A percentile compares a stretch with the other conserved stretches of the same genome.
phyloP scores from a whole-genome alignment of 192 early-diverging fungal genomes.

The Coemansia sp. region DNA sequence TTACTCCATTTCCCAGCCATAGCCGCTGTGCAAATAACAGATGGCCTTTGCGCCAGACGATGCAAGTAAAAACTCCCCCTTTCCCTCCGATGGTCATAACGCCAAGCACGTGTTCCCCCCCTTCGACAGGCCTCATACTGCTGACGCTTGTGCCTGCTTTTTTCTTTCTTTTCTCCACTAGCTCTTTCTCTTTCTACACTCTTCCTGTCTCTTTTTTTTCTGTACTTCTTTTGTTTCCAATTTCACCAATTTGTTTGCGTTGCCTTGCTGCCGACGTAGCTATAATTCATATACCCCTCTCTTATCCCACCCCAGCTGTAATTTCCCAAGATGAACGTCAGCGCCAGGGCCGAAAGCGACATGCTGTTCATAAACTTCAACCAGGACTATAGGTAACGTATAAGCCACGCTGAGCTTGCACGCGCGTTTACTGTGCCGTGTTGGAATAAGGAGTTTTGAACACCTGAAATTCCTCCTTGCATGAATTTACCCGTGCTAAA shows the following conservation, averaged over 20 bases:
- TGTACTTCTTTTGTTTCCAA: slow-evolving; percentile 6
- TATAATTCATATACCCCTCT: background rate
- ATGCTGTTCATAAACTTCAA: slow-evolving; percentile 81
- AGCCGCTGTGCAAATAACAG: background rate
- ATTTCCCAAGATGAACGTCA: slow-evolving; percentile 62
- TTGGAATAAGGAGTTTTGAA: too few relatives aligned
- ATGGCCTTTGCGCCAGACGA: too few relatives aligned
- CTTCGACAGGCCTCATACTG: too few relatives aligned
- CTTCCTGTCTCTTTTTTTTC: background rate
- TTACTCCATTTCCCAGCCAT: slow-evolving; percentile 1
- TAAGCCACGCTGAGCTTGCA: background rate
- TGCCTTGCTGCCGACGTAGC: slow-evolving; percentile 8
- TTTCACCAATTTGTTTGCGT: background rate
- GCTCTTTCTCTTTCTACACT: background rate
- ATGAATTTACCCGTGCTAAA: background rate
- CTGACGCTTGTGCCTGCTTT: background rate
- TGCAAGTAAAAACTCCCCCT: too few relatives aligned
- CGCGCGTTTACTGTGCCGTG: too few relatives aligned
- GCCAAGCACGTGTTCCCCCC: slow-evolving; percentile 6
- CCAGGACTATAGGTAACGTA: slow-evolving; percentile 68
- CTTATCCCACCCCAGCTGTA: background rate
- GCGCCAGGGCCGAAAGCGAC: slow-evolving; percentile 61
- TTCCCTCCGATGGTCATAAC: background rate
- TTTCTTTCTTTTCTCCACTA: background rate
- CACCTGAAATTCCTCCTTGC: too few relatives aligned